Evolutionary conservation across 116 monocot species (phyloP).

Genomic region (Papilionanthe hybrid): DNA sequence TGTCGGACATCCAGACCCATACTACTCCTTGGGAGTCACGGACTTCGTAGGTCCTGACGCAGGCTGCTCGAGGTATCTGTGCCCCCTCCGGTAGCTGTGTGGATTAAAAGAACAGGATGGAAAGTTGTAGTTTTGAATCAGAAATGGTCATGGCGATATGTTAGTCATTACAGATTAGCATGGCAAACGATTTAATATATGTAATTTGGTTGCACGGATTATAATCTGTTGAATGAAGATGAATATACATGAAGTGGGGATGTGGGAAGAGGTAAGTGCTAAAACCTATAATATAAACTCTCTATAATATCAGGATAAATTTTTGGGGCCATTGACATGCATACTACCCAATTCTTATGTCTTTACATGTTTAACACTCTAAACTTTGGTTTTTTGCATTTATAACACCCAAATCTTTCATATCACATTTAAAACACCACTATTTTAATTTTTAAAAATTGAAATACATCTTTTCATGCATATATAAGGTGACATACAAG

Average conservation of each 20-base stretch:
- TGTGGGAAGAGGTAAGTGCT: neutral
- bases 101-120: neutral
- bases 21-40: slow-evolving; percentile 47
- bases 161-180: neutral
- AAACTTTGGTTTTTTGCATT: too few species aligned
- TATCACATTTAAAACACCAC: too few species aligned
- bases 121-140: neutral
- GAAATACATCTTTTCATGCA: too few species aligned
- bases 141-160: neutral
- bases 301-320: too few species aligned
- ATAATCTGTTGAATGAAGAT: neutral
- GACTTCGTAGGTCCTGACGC: slow-evolving; percentile 32
- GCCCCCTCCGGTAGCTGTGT: slow-evolving; percentile 35
- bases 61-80: slow-evolving; percentile 42
- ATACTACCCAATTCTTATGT: too few species aligned
- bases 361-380: too few species aligned
- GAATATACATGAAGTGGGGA: neutral
- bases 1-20: slow-evolving; percentile 60
- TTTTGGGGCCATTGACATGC: too few species aligned
- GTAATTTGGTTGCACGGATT: neutral
- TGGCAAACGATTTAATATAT: neutral
- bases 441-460: too few species aligned
- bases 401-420: too few species aligned
- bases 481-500: too few species aligned
- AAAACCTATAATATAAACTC: too few species aligned